Evolutionary conservation across 148 eudicot species (phyloP).

Genomic region (Beta vulgaris): DNA sequence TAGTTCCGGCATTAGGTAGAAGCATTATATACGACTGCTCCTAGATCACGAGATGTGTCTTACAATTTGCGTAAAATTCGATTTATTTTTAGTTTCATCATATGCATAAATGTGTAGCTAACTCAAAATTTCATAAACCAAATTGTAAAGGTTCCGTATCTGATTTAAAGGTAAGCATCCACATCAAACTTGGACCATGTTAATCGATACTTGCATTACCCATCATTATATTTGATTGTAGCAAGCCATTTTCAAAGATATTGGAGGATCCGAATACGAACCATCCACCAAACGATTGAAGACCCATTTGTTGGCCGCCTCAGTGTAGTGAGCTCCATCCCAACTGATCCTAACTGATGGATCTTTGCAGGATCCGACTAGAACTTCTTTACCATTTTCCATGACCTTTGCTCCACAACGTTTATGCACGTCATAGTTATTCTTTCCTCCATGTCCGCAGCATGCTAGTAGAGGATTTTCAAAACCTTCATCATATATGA

Average conservation of each 20-base stretch:
- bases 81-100: no score
- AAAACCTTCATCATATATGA: constrained; percentile 1
- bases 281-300: constrained; percentile 43
- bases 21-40: no score
- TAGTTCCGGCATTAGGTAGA: no score
- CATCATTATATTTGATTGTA: background rate
- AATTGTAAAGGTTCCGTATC: no score
- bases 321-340: constrained; percentile 68
- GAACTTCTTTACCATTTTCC: constrained; percentile 45
- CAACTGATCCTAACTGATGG: constrained; percentile 48
- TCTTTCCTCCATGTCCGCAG: constrained; percentile 18
- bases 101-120: no score
- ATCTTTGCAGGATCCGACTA: constrained; percentile 35
- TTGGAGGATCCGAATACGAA: constrained; percentile 47
- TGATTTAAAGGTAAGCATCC: no score
- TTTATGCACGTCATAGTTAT: constrained; percentile 8
- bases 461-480: constrained; percentile 11
- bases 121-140: no score
- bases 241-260: constrained; percentile 40
- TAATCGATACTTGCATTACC: no score
- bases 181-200: no score
- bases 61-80: no score
- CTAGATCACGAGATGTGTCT: no score
- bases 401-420: constrained; percentile 21
- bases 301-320: constrained; percentile 69